Percentiles rank a stretch among this genome's conserved stretches.
These are phyloP conservation scores for Argentina anserina DNA, from an alignment of 306 rosid species.

Conservation along the genomic window DNA sequence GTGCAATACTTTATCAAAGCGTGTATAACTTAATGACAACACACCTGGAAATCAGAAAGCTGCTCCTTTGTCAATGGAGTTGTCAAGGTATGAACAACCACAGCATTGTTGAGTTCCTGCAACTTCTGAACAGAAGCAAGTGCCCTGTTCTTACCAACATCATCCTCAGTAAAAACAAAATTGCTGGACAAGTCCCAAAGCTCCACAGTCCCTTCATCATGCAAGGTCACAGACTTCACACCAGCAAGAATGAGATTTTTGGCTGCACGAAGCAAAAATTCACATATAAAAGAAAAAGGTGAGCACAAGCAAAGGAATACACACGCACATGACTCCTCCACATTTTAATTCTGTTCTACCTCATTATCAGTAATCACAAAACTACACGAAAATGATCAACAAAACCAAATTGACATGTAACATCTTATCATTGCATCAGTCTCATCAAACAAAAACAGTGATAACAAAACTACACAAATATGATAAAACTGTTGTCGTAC, in stretches of 20 bases:
- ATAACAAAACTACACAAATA: neutral
- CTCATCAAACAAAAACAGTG: no score
- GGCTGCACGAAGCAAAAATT: conserved; percentile 50
- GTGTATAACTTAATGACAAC: neutral
- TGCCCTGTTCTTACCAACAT: conserved; percentile 77
- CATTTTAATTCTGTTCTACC: neutral
- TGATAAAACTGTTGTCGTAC: conserved; percentile 24
- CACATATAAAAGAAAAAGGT: neutral
- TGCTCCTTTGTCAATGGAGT: conserved; percentile 51
- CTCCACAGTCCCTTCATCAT: conserved; percentile 75
- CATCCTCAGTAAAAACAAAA: conserved; percentile 62
- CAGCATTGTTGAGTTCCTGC: conserved; percentile 93
- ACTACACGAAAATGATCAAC: neutral
- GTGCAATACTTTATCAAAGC: neutral
- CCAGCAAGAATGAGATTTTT: conserved; percentile 95
- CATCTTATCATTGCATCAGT: neutral
- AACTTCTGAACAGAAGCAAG: conserved; percentile 71
- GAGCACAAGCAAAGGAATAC: neutral
- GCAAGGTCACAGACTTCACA: conserved; percentile 84
- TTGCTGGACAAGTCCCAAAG: conserved; percentile 81
- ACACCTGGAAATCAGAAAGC: conserved; percentile 73
- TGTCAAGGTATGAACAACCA: conserved; percentile 55
- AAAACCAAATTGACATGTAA: neutral
- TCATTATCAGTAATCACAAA: neutral
- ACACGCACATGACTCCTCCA: neutral